phyloP scores from a whole-genome alignment of 768 basidiomycete species.

The Hygrophorus pudorinus region DNA sequence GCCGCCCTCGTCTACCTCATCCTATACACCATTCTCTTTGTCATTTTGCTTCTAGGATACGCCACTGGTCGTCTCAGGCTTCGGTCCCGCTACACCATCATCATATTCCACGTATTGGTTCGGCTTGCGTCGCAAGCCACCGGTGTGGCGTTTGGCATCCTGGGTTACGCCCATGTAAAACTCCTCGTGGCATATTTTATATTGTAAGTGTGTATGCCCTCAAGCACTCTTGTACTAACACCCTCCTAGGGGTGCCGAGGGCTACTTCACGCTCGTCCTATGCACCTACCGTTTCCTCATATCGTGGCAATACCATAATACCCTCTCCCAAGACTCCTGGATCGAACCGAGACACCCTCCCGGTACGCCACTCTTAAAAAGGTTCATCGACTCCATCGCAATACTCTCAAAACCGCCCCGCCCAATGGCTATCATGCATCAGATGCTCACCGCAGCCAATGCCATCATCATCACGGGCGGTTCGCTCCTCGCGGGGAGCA shows the following conservation, averaged over 20 bases:
- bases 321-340: conserved; percentile 21
- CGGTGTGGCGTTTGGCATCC: conserved; percentile 25
- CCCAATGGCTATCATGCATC: conserved; percentile 23
- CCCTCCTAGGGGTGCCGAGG: conserved; percentile 17
- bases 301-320: conserved; percentile 26
- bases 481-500: conserved; percentile 19
- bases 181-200: conserved; percentile 24
- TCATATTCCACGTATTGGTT: conserved; percentile 23
- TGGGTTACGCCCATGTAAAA: conserved; percentile 18
- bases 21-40: conserved; percentile 21
- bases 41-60: conserved; percentile 20
- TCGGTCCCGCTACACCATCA: conserved; percentile 22
- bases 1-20: conserved; percentile 25
- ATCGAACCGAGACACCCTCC: conserved; percentile 21
- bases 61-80: conserved; percentile 17
- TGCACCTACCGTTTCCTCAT: conserved; percentile 26
- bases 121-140: conserved; percentile 26
- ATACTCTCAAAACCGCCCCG: conserved; percentile 14
- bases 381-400: conserved; percentile 17
- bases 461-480: conserved; percentile 24
- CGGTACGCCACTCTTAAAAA: conserved; percentile 9
- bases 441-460: conserved; percentile 22
- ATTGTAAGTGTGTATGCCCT: conserved; percentile 10
- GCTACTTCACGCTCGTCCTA: conserved; percentile 24
- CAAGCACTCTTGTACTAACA: background rate